Percentiles rank a stretch among this genome's conserved stretches.
Conservation (phyloP, 75 land plant genomes). For the Gnetum montanum region DNA sequence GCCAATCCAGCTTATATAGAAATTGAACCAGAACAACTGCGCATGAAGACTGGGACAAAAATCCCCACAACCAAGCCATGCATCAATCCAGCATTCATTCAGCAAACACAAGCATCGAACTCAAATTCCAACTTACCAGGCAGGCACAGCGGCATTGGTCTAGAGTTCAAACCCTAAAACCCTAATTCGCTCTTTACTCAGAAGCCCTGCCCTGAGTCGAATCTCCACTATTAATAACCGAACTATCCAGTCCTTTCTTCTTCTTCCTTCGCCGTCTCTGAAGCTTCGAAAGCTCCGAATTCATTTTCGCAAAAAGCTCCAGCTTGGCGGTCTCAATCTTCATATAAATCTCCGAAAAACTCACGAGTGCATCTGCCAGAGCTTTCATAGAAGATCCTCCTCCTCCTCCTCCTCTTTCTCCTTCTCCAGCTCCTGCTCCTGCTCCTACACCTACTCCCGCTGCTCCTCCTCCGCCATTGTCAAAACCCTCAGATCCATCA, state of each 20-base stretch:
- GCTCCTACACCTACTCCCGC: neutral
- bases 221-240: neutral
- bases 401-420: too few species aligned
- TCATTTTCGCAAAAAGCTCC: constrained; percentile 21
- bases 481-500: neutral
- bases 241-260: neutral
- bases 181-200: neutral
- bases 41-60: too few species aligned
- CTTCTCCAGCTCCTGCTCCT: neutral
- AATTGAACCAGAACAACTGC: too few species aligned
- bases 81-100: too few species aligned
- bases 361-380: constrained; percentile 18
- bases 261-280: constrained; percentile 10
- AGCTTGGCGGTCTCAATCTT: constrained; percentile 24
- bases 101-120: too few species aligned
- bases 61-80: too few species aligned
- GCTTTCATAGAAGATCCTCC: constrained; percentile 10
- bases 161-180: neutral
- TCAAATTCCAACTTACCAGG: too few species aligned
- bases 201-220: constrained; percentile 1
- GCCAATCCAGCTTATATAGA: too few species aligned
- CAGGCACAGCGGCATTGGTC: neutral
- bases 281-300: constrained; percentile 10
- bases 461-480: neutral
- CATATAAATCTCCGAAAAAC: constrained; percentile 24